Conservation (phyloP, 2,329 filamentous ascomycete genomes). For the Fusarium duplospermum region DNA sequence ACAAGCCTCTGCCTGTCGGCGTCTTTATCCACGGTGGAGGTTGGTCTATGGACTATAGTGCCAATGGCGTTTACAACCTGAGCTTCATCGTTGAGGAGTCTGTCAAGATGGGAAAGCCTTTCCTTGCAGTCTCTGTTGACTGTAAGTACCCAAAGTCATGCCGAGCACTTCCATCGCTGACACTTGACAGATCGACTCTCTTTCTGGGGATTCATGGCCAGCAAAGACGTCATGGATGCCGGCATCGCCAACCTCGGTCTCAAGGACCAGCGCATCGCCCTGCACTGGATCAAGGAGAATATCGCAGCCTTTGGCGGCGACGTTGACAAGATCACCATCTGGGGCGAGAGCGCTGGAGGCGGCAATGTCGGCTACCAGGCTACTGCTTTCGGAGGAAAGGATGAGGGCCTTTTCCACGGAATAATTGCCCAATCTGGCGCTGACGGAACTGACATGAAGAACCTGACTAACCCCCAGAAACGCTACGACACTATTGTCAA, state of each 20-base stretch:
- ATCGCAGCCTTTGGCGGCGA: slow-evolving; percentile 58
- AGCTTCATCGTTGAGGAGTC: slow-evolving; percentile 65
- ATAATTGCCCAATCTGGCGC: slow-evolving; percentile 63
- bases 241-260: slow-evolving; percentile 59
- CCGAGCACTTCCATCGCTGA: background rate
- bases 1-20: slow-evolving; percentile 37
- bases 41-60: slow-evolving; percentile 53
- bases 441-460: slow-evolving; percentile 44
- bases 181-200: slow-evolving; percentile 28
- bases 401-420: slow-evolving; percentile 66
- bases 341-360: slow-evolving; percentile 58
- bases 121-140: slow-evolving; percentile 36
- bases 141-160: background rate
- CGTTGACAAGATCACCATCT: slow-evolving; percentile 59
- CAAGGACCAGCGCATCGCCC: slow-evolving; percentile 60
- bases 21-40: slow-evolving; percentile 53
- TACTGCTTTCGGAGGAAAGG: slow-evolving; percentile 62
- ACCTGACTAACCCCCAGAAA: slow-evolving; percentile 15
- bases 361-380: slow-evolving; percentile 62
- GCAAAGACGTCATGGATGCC: slow-evolving; percentile 52
- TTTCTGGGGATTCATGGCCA: slow-evolving; percentile 60
- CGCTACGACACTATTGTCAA: slow-evolving; percentile 39
- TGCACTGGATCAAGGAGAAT: slow-evolving; percentile 63
- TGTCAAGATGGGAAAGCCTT: slow-evolving; percentile 38
- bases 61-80: slow-evolving; percentile 68